Evolutionary conservation across 2,329 filamentous ascomycete species (phyloP), one percentile per base, ranked within the genome.

Genomic region (Phialophora tarda): DNA sequence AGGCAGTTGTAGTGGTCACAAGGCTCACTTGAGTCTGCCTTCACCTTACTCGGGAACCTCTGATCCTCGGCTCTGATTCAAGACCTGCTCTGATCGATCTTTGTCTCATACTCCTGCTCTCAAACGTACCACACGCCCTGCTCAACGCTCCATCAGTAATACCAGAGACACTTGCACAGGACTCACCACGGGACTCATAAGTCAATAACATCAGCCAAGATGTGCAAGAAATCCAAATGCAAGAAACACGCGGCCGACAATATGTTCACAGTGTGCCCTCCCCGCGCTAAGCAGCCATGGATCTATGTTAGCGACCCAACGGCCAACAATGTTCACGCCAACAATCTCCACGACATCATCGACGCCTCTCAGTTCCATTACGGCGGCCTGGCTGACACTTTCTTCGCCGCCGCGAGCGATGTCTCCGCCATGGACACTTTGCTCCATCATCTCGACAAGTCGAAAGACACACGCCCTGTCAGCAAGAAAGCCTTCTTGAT

Each of bases 221-320:
- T 70, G 63, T 62, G 59, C 41, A 70, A 70, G 60, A 56, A 53
- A 50, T 61, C 53, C 21, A 30, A n/a, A 24, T 10, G 3, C 24
- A 3, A 23, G 17, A 30, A 55, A 14, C 61, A 59, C 50, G 62
- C 55, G n/a, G 12, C 59, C 47, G 32, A 32, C 47, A 41, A 38
- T 24, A 17, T 28, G 48, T 54, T 61, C 59, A 48, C 53, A 30
- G n/a, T 21, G n/a, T 21, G 48, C 47, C 44, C 47, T 12, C 24
- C 51, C 11, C 44, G 67, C 38, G 66, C 68, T 21, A 63, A 57
- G 7, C 68, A 69, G 3, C 69, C 71, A 41, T 64, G 65, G 64
- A 65, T 72, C 56, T 72, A 71, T 56, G 47, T 73, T 51, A 71
- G 64, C 38, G 70, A 73, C 48, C 65, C 71, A 8, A 65, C 32